These are phyloP conservation scores for Neodidymelliopsis sp. DNA, from an alignment of 2,329 filamentous ascomycete genomes.

Conservation along the genomic window DNA sequence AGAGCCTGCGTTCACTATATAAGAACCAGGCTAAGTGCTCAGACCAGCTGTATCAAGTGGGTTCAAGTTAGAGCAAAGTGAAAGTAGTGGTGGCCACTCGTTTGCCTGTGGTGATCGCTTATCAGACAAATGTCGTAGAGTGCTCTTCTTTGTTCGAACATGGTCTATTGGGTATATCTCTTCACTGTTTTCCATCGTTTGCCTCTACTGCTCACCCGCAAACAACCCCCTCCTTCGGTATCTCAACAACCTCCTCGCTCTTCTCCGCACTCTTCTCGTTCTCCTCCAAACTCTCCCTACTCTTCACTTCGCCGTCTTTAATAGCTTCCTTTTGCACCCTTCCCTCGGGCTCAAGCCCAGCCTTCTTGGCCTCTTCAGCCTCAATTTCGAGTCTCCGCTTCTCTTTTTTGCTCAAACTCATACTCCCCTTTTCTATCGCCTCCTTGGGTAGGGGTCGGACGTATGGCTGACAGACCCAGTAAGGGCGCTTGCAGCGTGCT, in stretches of 20 bases:
- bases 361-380: constrained; percentile 46
- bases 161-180: constrained; percentile 7
- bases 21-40: no score
- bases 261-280: constrained; percentile 13
- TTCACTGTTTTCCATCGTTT: neutral
- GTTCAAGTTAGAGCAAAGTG: neutral
- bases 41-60: neutral
- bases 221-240: constrained; percentile 55
- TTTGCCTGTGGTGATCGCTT: no score
- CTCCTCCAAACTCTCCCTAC: constrained; percentile 24
- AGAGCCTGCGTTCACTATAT: no score
- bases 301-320: constrained; percentile 23
- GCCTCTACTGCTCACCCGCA: constrained; percentile 44
- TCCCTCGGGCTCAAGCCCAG: constrained; percentile 35
- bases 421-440: constrained; percentile 80
- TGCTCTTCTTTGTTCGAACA: no score
- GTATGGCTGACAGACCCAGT: constrained; percentile 90
- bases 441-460: constrained; percentile 86
- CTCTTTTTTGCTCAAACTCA: constrained; percentile 76
- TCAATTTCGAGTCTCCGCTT: constrained; percentile 52
- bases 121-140: no score
- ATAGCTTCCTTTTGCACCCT: constrained; percentile 64
- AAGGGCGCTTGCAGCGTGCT: constrained; percentile 78
- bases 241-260: constrained; percentile 41
- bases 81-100: no score